Evolutionary conservation across 78 protist species (phyloP).

Genomic region (Dictyostelium capitatum): DNA sequence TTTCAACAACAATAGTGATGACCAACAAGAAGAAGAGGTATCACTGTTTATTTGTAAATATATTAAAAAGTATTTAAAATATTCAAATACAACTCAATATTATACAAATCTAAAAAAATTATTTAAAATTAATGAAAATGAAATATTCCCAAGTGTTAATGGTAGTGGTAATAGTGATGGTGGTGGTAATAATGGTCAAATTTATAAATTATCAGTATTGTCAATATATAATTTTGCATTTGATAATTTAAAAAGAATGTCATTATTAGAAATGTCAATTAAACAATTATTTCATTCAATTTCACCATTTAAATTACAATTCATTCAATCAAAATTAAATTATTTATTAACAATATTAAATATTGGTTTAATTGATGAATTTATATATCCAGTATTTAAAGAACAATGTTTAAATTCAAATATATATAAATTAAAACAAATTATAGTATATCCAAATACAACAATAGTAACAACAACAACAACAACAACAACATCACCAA

Average conservation of each 20-base stretch:
- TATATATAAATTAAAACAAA: background rate
- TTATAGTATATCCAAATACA: background rate
- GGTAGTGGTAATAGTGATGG: background rate
- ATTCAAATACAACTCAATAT: background rate
- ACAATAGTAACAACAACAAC: background rate
- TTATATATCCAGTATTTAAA: background rate
- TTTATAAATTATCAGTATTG: background rate
- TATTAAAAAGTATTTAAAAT: background rate
- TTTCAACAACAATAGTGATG: background rate
- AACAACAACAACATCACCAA: background rate
- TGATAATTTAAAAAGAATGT: background rate
- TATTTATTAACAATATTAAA: background rate
- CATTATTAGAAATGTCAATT: background rate
- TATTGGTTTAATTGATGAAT: constrained; percentile 7
- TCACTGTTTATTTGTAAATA: background rate
- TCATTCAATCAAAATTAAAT: background rate
- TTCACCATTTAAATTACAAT: background rate
- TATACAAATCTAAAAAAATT: background rate
- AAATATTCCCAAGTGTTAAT: background rate
- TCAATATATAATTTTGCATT: background rate
- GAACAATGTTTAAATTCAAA: background rate
- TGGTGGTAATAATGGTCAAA: background rate
- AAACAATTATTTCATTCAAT: background rate
- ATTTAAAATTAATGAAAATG: background rate
- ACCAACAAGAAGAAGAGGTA: background rate